phyloP scores from a whole-genome alignment of 2,329 filamentous ascomycete genomes.

The Aspergillus neotritici region DNA sequence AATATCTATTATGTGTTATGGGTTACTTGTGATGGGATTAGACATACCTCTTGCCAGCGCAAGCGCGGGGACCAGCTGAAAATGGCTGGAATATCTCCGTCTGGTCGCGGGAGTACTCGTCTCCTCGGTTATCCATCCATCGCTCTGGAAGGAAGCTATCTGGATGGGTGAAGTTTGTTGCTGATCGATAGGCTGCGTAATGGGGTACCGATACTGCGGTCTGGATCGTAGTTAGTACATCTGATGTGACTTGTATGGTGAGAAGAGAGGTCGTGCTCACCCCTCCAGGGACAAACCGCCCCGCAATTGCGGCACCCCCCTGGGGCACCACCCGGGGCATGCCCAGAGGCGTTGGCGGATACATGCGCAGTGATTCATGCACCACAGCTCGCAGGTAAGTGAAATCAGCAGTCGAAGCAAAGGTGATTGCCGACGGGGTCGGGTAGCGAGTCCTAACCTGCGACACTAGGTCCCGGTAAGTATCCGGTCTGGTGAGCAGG shows the following conservation, averaged over 20 bases:
- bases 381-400: conserved; percentile 41
- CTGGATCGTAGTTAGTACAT: neutral
- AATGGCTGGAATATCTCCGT: conserved; percentile 4
- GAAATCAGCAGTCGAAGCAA: conserved; percentile 21
- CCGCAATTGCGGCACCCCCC: conserved; percentile 28
- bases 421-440: conserved; percentile 31
- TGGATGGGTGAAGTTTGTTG: conserved; percentile 6
- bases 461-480: neutral
- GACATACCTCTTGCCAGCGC: conserved; percentile 1
- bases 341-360: conserved; percentile 31
- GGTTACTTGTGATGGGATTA: too few species aligned
- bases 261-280: conserved; percentile 5
- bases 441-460: conserved; percentile 11
- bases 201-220: conserved; percentile 6
- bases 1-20: too few species aligned
- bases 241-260: neutral
- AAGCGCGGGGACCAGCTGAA: conserved; percentile 7
- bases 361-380: conserved; percentile 42
- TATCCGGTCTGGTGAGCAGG: conserved; percentile 18
- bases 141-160: conserved; percentile 22
- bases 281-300: conserved; percentile 28
- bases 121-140: conserved; percentile 11
- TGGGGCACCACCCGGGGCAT: conserved; percentile 23
- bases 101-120: neutral
- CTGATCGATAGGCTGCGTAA: conserved; percentile 5